These are phyloP conservation scores for Viola pubescens DNA, from an alignment of 441 rosid species.

Conservation along the genomic window DNA sequence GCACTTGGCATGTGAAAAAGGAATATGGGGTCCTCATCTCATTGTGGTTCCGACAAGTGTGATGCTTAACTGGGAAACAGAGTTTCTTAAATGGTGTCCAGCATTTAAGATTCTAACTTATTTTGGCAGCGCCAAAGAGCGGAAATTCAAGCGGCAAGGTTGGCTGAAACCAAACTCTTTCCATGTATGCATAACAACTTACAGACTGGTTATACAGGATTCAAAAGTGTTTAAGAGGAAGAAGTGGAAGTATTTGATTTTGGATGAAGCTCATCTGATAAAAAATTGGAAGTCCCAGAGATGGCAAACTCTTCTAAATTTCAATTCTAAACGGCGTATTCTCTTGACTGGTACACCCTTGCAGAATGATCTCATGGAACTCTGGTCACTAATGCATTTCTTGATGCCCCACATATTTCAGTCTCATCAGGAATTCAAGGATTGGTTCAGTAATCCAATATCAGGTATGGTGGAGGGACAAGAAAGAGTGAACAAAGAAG, in stretches of 20 bases:
- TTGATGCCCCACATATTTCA: constrained; percentile 99
- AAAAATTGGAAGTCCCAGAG: constrained; percentile 99
- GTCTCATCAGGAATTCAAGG: constrained; percentile 99
- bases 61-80: constrained; percentile 99
- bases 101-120: constrained; percentile 98
- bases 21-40: constrained; percentile 99
- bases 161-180: constrained; percentile 97
- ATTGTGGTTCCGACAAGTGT: constrained; percentile 99
- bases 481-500: constrained; percentile 95
- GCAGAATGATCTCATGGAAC: constrained; percentile 99
- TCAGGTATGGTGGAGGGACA: constrained; percentile 99
- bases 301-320: constrained; percentile 99
- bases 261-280: constrained; percentile 99
- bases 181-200: constrained; percentile 97
- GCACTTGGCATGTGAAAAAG: constrained; percentile 97
- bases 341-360: constrained; percentile 95
- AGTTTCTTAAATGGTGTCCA: constrained; percentile 99
- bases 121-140: constrained; percentile 99
- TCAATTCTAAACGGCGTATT: constrained; percentile 96
- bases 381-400: constrained; percentile 99
- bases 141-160: constrained; percentile 96
- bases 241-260: constrained; percentile 98
- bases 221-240: constrained; percentile 96
- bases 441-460: constrained; percentile 99
- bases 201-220: constrained; percentile 96